Conservation (phyloP, 2,329 filamentous ascomycete genomes). For the Alternaria angustiovoidea region DNA sequence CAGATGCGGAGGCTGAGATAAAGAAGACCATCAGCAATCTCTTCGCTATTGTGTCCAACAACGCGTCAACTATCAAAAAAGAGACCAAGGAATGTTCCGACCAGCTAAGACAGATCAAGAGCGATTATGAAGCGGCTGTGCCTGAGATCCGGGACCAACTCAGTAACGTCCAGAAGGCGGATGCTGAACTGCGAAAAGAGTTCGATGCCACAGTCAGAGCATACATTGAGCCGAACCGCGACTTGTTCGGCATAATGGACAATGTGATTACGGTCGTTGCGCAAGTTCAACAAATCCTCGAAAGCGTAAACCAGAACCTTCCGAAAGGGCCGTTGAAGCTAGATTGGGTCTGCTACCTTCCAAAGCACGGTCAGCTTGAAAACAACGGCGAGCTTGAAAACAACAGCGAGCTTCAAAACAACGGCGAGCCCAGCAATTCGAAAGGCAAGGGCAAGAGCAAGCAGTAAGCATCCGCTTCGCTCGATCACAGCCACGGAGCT, state of each 20-base stretch:
- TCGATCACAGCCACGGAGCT: neutral
- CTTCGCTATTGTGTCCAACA: no score
- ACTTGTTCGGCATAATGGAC: constrained; percentile 9
- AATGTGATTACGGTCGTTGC: neutral
- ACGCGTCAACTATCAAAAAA: no score
- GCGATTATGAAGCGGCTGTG: neutral
- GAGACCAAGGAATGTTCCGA: no score
- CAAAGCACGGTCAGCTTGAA: neutral
- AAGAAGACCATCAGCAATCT: no score
- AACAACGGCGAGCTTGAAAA: no score
- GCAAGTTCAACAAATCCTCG: constrained; percentile 16
- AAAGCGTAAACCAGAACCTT: constrained; percentile 22
- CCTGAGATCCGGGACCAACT: neutral
- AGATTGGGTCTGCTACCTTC: constrained; percentile 5
- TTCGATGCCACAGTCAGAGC: constrained; percentile 9
- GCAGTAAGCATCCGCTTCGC: neutral
- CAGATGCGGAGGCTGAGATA: no score
- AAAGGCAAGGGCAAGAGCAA: constrained; percentile 1
- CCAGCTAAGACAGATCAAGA: neutral
- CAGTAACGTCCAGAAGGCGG: neutral
- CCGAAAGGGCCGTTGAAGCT: constrained; percentile 6
- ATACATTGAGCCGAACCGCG: constrained; percentile 16
- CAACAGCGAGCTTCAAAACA: neutral
- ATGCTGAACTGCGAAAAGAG: constrained; percentile 4
- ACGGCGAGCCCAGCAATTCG: neutral